phyloP scores from a whole-genome alignment of 495 filamentous ascomycete genomes.

The Cercophora sp. region DNA sequence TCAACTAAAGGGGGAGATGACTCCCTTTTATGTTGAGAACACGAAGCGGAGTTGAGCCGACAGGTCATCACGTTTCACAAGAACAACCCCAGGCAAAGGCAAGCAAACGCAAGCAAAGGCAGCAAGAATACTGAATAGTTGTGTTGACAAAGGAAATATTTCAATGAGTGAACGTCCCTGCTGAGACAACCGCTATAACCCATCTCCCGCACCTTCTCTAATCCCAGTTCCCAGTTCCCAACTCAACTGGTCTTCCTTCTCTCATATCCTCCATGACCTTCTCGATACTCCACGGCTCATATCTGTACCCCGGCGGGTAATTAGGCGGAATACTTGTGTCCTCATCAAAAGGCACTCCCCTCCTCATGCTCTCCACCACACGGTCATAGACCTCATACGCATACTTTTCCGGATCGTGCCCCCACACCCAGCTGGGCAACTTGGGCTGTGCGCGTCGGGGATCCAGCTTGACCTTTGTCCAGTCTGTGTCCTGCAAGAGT shows the following conservation, averaged over 20 bases:
- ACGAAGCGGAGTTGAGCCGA: too few species aligned
- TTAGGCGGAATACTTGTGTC: constrained; percentile 38
- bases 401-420: constrained; percentile 55
- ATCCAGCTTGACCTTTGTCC: constrained; percentile 51
- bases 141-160: too few species aligned
- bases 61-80: too few species aligned
- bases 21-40: too few species aligned
- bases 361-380: constrained; percentile 37
- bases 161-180: too few species aligned
- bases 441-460: constrained; percentile 47
- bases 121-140: too few species aligned
- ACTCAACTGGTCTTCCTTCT: constrained; percentile 30
- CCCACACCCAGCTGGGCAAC: constrained; percentile 51
- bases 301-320: constrained; percentile 43
- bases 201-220: too few species aligned
- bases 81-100: too few species aligned
- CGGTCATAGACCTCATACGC: constrained; percentile 50
- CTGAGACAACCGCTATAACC: too few species aligned
- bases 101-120: too few species aligned
- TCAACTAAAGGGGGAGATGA: too few species aligned
- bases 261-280: constrained; percentile 37
- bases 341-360: constrained; percentile 35
- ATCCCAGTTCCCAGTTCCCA: constrained; percentile 40
- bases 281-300: constrained; percentile 45
- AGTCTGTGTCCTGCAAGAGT: constrained; percentile 55